Evolutionary conservation across 1,284 basidiomycete species (phyloP).

Genomic region (Cryptococcus deneoformans): DNA sequence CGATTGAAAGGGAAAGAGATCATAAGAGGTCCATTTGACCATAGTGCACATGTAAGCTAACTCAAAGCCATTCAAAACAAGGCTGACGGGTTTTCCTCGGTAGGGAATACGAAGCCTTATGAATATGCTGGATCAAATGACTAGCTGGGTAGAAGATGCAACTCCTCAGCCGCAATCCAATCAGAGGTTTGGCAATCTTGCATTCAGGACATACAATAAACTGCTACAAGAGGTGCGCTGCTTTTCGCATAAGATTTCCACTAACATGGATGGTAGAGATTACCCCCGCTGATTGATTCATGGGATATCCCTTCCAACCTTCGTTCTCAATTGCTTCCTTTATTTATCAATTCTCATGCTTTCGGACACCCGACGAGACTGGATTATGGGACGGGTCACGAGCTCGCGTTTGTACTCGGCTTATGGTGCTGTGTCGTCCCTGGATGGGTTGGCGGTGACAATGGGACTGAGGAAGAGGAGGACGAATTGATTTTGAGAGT

Average conservation of each 20-base stretch:
- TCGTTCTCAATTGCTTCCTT: slow-evolving; percentile 65
- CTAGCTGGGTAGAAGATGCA: slow-evolving; percentile 76
- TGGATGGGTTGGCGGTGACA: slow-evolving; percentile 32
- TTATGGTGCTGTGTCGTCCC: slow-evolving; percentile 53
- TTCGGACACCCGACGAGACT: slow-evolving; percentile 90
- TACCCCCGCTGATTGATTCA: slow-evolving; percentile 57
- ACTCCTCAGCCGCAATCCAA: slow-evolving; percentile 68
- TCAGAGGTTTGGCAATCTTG: slow-evolving; percentile 92
- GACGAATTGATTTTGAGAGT: slow-evolving; percentile 50
- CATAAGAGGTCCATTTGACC: slow-evolving; percentile 17
- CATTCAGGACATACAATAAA: slow-evolving; percentile 83
- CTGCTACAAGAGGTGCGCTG: slow-evolving; percentile 68
- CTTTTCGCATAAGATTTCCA: background rate
- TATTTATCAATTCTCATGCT: slow-evolving; percentile 52
- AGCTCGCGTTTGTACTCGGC: slow-evolving; percentile 80
- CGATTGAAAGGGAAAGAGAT: slow-evolving; percentile 62
- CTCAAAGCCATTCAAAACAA: slow-evolving; percentile 30
- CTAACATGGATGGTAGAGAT: slow-evolving; percentile 53
- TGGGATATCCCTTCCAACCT: slow-evolving; percentile 53
- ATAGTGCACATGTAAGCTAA: slow-evolving; percentile 39
- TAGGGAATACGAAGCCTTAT: slow-evolving; percentile 49
- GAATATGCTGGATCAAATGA: slow-evolving; percentile 64
- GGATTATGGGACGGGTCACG: slow-evolving; percentile 97
- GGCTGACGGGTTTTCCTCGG: background rate
- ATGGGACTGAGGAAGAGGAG: slow-evolving; percentile 35